Conservation (phyloP, 257 asterid species). For the Nicotiana tomentosiformis region DNA sequence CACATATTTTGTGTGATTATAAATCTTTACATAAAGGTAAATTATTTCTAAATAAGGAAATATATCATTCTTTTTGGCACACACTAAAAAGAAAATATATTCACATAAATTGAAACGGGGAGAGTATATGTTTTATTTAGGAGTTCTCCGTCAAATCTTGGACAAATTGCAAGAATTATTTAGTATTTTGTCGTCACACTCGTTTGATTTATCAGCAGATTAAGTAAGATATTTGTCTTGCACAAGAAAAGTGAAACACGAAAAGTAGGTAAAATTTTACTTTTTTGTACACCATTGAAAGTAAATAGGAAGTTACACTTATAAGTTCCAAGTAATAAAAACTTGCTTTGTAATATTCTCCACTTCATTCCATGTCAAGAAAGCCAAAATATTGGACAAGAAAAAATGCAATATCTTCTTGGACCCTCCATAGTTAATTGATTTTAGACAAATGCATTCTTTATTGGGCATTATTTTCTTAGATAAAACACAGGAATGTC, state of each 20-base stretch:
- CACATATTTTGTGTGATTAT: no score
- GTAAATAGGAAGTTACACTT: neutral
- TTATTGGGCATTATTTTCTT: neutral
- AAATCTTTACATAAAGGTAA: no score
- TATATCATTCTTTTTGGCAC: no score
- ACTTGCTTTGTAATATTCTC: neutral
- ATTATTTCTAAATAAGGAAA: no score
- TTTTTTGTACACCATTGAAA: neutral
- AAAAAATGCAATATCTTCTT: neutral
- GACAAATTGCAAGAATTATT: no score
- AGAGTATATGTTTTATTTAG: no score
- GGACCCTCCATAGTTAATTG: neutral
- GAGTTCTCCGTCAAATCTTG: no score
- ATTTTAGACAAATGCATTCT: neutral
- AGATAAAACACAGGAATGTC: neutral
- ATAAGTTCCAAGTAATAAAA: neutral
- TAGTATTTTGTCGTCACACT: no score
- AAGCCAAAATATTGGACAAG: neutral
- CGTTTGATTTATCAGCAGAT: neutral
- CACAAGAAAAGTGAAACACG: neutral
- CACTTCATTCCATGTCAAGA: neutral
- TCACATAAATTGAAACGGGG: no score
- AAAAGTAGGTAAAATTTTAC: neutral
- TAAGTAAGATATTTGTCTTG: neutral
- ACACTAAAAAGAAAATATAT: no score